Percentiles rank a stretch among this genome's conserved stretches.
These are phyloP conservation scores for Scenedesmus sp. DNA, from an alignment of 163 green algal genomes.

Conservation along the genomic window DNA sequence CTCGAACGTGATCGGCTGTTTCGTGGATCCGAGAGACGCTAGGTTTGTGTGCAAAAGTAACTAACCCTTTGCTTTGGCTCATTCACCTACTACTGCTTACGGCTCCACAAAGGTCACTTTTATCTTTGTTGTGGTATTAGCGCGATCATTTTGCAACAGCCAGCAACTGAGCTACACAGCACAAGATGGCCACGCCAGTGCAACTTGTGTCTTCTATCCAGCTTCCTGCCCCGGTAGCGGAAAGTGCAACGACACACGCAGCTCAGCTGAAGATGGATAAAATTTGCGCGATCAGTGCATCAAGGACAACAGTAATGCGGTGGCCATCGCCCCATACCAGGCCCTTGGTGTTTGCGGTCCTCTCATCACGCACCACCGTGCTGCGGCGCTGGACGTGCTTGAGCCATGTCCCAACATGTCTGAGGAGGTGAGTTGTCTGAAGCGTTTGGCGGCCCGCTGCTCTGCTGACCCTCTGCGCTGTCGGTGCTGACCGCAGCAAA, in stretches of 20 bases:
- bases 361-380: slow-evolving; percentile 79
- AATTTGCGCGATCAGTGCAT: slow-evolving; percentile 39
- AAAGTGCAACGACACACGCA: slow-evolving; percentile 17
- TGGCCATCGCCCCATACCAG: slow-evolving; percentile 85
- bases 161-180: not conserved
- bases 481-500: slow-evolving; percentile 5
- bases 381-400: slow-evolving; percentile 75
- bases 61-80: too few relatives aligned
- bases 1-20: not conserved
- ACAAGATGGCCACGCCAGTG: slow-evolving; percentile 50
- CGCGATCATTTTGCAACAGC: not conserved
- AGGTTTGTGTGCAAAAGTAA: not conserved
- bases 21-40: not conserved
- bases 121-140: not conserved
- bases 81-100: too few relatives aligned
- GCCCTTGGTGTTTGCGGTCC: slow-evolving; percentile 80
- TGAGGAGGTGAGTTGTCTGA: slow-evolving; percentile 54
- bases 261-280: not conserved
- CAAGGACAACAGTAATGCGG: slow-evolving; percentile 47
- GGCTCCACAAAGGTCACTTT: not conserved
- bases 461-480: slow-evolving; percentile 2
- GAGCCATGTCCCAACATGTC: slow-evolving; percentile 57
- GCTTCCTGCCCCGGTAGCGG: slow-evolving; percentile 52
- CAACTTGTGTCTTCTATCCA: slow-evolving; percentile 53
- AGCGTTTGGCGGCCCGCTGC: not conserved